Evolutionary conservation across 495 filamentous ascomycete genomes (phyloP), one percentile per base, ranked within the genome.

Genomic region (Podospora didyma): DNA sequence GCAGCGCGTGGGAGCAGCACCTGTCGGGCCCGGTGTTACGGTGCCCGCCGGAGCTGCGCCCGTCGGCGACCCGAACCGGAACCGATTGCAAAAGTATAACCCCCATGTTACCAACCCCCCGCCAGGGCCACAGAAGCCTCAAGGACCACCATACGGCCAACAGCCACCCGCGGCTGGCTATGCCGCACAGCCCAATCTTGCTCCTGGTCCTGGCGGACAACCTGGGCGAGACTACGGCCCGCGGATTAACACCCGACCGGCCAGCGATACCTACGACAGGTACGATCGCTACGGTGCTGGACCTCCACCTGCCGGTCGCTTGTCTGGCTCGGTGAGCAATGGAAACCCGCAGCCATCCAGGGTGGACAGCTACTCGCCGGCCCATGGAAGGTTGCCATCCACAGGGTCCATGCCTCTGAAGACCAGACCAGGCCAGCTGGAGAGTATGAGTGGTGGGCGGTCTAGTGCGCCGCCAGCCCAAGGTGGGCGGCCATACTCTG

Each of bases 11-110:
- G 54, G 47, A n/a, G 34, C 45, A 16, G 37, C 41, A n/a, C 56
- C 35, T 35, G 44, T 49, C 11, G 58, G 58, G 14, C 58, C 53
- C 7, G 53, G 58, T n/a, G 24, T 22, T n/a, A 50, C 46, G 1
- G 46, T 51, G 6, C 58, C 58, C 11, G 52, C 51, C 10, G 62
- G 58, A 0, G 39, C 51, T 19, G 46, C 58, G 24, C 68, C 66
- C 1, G 35, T 62, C n/a, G 66, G 59, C 41, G 66, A 68, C 39
- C 65, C 65, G 3, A 51, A 41, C 5, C 66, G 66, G 17, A 68
- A 70, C 46, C 59, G 72, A 19, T 60, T 76, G 17, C 70, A 67
- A 3, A 79, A 77, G 58, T 64, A 58, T 21, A 71, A 70, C 52
- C 70, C 69, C 14, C 65, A 66, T 42, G 41, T 46, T 20, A 46